Evolutionary conservation across 371 early-diverging fungal species (phyloP).

Genomic region (Zopfochytrium polystomum): DNA sequence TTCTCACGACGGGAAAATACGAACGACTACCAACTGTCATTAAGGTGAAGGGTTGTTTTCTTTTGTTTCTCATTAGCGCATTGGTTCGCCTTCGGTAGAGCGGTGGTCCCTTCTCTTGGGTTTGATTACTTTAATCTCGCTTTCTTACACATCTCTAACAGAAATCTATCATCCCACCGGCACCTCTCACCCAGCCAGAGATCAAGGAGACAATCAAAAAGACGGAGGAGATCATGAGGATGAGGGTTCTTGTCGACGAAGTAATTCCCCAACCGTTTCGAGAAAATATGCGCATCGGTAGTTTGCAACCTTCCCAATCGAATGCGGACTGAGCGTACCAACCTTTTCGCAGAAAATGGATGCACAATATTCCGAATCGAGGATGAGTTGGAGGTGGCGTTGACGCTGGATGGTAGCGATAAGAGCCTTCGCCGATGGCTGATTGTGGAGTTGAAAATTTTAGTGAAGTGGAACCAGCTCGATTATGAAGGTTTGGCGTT

Average conservation of each 20-base stretch:
- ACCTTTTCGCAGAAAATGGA: conserved; percentile 27
- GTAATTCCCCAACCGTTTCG: conserved; percentile 36
- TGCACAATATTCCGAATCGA: conserved; percentile 33
- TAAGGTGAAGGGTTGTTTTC: conserved; percentile 21
- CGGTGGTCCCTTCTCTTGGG: background rate
- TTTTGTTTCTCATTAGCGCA: background rate
- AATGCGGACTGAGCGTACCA: background rate
- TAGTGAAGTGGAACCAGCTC: conserved; percentile 25
- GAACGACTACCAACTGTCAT: conserved; percentile 32
- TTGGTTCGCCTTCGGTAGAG: too few species aligned
- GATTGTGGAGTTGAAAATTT: conserved; percentile 30
- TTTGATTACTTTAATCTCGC: background rate
- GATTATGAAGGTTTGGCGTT: conserved; percentile 26
- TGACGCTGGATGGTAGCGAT: conserved; percentile 28
- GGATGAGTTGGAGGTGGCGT: conserved; percentile 34
- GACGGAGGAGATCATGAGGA: conserved; percentile 29
- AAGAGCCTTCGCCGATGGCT: conserved; percentile 27
- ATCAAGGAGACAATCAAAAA: conserved; percentile 17
- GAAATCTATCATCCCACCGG: conserved; percentile 27
- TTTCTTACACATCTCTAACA: background rate
- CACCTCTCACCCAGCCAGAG: conserved; percentile 22
- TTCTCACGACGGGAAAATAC: conserved; percentile 32
- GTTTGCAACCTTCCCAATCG: conserved; percentile 1
- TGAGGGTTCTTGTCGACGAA: conserved; percentile 30
- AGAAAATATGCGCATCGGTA: conserved; percentile 28